Evolutionary conservation across 306 rosid species (phyloP), one percentile per base, ranked within the genome.

Genomic region (Datisca glomerata): DNA sequence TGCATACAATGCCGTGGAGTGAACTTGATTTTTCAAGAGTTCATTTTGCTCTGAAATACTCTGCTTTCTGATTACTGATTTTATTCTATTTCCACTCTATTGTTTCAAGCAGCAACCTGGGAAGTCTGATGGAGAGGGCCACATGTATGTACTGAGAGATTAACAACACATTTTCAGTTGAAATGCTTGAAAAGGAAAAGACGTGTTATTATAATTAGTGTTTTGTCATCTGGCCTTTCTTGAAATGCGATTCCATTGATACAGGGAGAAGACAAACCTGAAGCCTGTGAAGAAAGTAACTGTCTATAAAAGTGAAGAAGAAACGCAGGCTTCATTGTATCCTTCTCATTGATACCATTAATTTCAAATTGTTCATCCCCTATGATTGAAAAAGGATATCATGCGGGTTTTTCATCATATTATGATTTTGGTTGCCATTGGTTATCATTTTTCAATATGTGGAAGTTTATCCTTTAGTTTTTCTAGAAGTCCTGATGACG

Each of bases 301-400:
- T 14, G 52, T 41, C 47, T 63, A 65, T 62, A 60, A 45, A 39
- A 56, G 53, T 56, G 79, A 74, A 56, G 93, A 57, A 62, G 93
- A 73, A 18, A 39, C 53, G 3, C 80, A 80, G 64, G 50, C 79
- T 55, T 72, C 86, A 29, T 64, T 43, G 94, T 91, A 91, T 91
- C 98, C 98, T 77, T 56, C 28, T 56, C 31, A 12, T 20, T 62
- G 19, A 50, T 32, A 44, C 18, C 49, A 34, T 59, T 45, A 12
- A 16, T 6, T 38, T 17, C 18, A 1, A 3, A 8, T 38, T 35
- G 7, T 17, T 8, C 3, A n/a, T 38, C 15, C 17, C 19, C 1
- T 15, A n/a, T 16, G 9, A 13, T 8, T 38, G 43, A 15, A 15
- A n/a, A 18, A 38, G 17, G 43, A 38, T 38, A 17, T 38, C 18